Percentiles rank a stretch among this genome's conserved stretches.
phyloP scores from a whole-genome alignment of 306 rosid species.

The Lablab purpureus region DNA sequence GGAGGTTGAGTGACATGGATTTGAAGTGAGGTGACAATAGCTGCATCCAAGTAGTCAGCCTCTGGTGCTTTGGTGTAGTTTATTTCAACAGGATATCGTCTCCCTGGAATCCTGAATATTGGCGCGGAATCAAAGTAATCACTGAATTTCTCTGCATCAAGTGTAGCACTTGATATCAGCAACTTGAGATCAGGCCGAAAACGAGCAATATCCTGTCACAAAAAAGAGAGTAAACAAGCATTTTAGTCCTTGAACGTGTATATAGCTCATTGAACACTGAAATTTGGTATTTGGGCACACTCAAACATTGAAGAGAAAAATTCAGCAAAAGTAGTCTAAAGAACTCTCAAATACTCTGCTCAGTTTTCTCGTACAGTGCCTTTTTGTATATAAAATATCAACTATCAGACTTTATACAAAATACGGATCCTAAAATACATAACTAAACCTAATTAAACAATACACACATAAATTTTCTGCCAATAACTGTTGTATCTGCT shows the following conservation, averaged over 20 bases:
- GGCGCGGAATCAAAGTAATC: constrained; percentile 97
- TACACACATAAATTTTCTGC: not conserved
- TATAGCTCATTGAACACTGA: not conserved
- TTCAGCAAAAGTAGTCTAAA: not conserved
- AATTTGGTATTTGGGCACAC: not conserved
- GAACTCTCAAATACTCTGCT: not conserved
- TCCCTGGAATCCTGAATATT: constrained; percentile 90
- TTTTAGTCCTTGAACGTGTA: not conserved
- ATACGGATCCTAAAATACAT: too few relatives aligned
- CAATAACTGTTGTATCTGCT: not conserved
- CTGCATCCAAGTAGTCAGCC: constrained; percentile 97
- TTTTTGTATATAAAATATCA: too few relatives aligned
- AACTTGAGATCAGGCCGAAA: constrained; percentile 94
- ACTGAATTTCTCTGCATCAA: constrained; percentile 95
- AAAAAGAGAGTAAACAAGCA: constrained; percentile 19
- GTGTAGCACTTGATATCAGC: constrained; percentile 95
- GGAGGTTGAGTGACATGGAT: constrained; percentile 90
- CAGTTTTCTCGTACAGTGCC: not conserved
- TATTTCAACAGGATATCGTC: constrained; percentile 93
- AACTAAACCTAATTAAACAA: not conserved
- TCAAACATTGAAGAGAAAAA: not conserved
- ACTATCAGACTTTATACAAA: too few relatives aligned
- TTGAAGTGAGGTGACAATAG: constrained; percentile 91
- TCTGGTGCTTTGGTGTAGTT: constrained; percentile 93
- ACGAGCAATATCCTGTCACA: constrained; percentile 81